Evolutionary conservation across 2,329 filamentous ascomycete species (phyloP), one percentile per base, ranked within the genome.

Genomic region (Torrubiella hemipterigena): DNA sequence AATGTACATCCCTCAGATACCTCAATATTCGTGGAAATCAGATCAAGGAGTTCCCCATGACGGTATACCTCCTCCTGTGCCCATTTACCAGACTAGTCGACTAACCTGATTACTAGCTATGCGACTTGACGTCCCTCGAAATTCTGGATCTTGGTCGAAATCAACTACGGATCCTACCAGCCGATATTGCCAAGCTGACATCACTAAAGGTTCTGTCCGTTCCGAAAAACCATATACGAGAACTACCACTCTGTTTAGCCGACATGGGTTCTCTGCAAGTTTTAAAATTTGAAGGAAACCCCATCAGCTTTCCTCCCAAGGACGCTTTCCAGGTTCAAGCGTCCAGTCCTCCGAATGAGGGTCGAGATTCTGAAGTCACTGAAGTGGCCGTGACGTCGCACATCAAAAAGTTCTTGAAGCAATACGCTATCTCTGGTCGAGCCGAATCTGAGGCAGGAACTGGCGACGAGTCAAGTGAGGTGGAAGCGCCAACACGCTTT

Each of bases 131-230:
- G 31, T 81, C 85, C 20, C 71, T 96, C 33, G 87, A 96, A 57
- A 94, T 95, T 36, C 71, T 96, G 38, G 89, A 96, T 57, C 69
- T 96, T 33, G 87, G 86, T 51, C 75, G 83, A 45, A 96, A 96
- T 52, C 84, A 81, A 52, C 76, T 96, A 38, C 73, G 71, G 29
- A 63, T 71, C 8, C 68, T 96, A 3, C 86, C 89, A 0, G 73
- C 78, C 28, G 81, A 87, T 32, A 82, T 95, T 38, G 73, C 72
- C 37, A 84, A 77, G 48, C 65, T 96, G 46, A 78, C 77, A 5
- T 93, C 84, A 2, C 63, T 96, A 40, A 93, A 93, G 49, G 87
- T 95, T 12, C 65, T 96, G 33, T 87, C 86, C 3, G 71, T 95
- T 21, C 81, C 83, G 43, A 83, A 82, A 49, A 95, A 95, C 52